Evolutionary conservation across 2,329 filamentous ascomycete genomes (phyloP).

Genomic region (Sarocladium brachiariae): DNA sequence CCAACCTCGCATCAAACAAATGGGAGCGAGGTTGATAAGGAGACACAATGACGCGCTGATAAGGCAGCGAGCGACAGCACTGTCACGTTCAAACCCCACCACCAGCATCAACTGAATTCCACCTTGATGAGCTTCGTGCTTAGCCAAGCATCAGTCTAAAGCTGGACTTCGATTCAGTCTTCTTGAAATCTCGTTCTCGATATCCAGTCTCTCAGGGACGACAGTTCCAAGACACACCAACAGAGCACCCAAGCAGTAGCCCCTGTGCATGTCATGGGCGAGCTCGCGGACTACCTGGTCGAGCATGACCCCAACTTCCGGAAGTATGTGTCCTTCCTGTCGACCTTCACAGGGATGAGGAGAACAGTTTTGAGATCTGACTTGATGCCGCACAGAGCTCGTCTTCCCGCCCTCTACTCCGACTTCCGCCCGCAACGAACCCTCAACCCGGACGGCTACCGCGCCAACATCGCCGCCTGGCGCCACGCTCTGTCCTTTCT

Average conservation of each 20-base stretch:
- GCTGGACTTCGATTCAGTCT: too few relatives aligned
- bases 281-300: conserved; percentile 61
- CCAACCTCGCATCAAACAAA: neutral
- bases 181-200: too few relatives aligned
- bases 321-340: conserved; percentile 33
- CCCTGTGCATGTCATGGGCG: conserved; percentile 44
- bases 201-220: too few relatives aligned
- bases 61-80: conserved; percentile 4
- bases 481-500: conserved; percentile 65
- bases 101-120: neutral
- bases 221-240: too few relatives aligned
- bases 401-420: conserved; percentile 80
- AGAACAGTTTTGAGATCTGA: neutral
- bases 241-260: too few relatives aligned
- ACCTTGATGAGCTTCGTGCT: neutral
- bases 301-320: conserved; percentile 55
- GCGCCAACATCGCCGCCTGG: conserved; percentile 76
- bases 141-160: neutral
- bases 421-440: conserved; percentile 70
- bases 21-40: neutral
- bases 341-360: neutral
- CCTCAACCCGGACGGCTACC: conserved; percentile 79
- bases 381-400: conserved; percentile 46
- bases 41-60: conserved; percentile 10
- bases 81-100: conserved; percentile 4